Evolutionary conservation across 2,329 filamentous ascomycete species (phyloP), one percentile per base, ranked within the genome.

Genomic region (Scorias spongiosa): DNA sequence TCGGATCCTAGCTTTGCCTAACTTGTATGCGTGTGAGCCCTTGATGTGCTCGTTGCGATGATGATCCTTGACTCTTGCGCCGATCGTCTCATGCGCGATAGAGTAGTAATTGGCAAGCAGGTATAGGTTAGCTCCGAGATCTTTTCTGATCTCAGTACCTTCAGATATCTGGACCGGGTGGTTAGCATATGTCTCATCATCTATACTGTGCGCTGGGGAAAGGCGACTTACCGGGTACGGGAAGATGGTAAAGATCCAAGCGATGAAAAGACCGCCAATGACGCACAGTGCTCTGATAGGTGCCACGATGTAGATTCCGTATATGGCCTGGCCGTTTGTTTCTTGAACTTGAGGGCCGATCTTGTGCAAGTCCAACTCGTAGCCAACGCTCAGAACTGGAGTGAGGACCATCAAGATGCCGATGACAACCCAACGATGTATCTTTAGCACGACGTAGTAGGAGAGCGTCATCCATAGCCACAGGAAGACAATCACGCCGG

Each of bases 191-290:
- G 4, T 15, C 12, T 36, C 32, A 9, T 3, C 5, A 5, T 36
- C 9, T 12, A 5, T 9, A 12, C 12, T 4, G 32, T 4, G 12
- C 5, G 9, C 3, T 9, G 32, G 32, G 15, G 12, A 15, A 36
- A n/a, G n/a, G n/a, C n/a, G 12, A 36, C 32, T 36, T 37, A 84
- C 69, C 0, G 82, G 81, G 48, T 74, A 81, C 0, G 82, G 82
- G 56, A 86, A 84, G 45, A 84, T 72, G 0, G 81, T 86, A 81
- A 81, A 87, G 54, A 87, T 67, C 56, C 84, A 86, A 2, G 81
- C 80, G 1, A 86, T 75, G 0, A 74, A 66, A 34, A 81, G 73
- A 42, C 83, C 83, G 1, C 68, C 80, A 0, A 71, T 67, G 1
- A 87, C 80, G 1, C 71, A 74, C 1, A 78, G 81, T 0, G 88